These are phyloP conservation scores for Liquidambar formosana DNA, from an alignment of 164 flowering plant genomes.

Conservation along the genomic window DNA sequence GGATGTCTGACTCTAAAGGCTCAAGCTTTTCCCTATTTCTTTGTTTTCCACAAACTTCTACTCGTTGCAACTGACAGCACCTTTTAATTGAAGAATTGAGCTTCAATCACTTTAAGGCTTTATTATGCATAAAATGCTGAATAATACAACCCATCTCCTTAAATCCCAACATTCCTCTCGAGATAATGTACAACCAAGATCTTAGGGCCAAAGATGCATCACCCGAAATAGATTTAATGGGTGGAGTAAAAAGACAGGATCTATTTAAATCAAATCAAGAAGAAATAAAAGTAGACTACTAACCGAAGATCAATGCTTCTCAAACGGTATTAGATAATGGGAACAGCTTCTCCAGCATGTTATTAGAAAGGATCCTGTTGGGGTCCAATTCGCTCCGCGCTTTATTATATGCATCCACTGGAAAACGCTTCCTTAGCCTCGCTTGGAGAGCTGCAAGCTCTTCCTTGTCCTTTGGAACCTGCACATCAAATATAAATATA, in stretches of 20 bases:
- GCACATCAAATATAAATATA: not conserved
- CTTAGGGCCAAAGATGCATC: slow-evolving; percentile 10
- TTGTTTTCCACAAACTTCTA: not conserved
- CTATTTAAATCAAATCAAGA: not conserved
- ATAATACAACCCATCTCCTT: not conserved
- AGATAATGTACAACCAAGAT: not conserved
- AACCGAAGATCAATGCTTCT: slow-evolving; percentile 17
- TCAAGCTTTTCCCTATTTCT: not conserved
- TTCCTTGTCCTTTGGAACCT: slow-evolving; percentile 96
- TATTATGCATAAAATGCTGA: not conserved
- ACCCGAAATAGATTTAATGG: not conserved
- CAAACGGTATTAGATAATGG: slow-evolving; percentile 47
- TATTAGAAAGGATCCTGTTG: slow-evolving; percentile 78
- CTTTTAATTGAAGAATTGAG: not conserved
- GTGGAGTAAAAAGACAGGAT: not conserved
- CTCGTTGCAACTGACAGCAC: not conserved
- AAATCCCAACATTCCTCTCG: not conserved
- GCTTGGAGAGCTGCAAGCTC: slow-evolving; percentile 84
- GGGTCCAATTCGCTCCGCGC: slow-evolving; percentile 92
- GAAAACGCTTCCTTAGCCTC: slow-evolving; percentile 80
- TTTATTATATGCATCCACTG: slow-evolving; percentile 83
- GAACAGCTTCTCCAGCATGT: slow-evolving; percentile 77
- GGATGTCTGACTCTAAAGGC: not conserved
- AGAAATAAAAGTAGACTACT: slow-evolving; percentile 2
- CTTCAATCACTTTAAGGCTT: not conserved